A percentile compares a stretch with the other conserved stretches of the same genome.
Conservation (phyloP, 1,284 basidiomycete species). For the Lignosus rhinocerotis region DNA sequence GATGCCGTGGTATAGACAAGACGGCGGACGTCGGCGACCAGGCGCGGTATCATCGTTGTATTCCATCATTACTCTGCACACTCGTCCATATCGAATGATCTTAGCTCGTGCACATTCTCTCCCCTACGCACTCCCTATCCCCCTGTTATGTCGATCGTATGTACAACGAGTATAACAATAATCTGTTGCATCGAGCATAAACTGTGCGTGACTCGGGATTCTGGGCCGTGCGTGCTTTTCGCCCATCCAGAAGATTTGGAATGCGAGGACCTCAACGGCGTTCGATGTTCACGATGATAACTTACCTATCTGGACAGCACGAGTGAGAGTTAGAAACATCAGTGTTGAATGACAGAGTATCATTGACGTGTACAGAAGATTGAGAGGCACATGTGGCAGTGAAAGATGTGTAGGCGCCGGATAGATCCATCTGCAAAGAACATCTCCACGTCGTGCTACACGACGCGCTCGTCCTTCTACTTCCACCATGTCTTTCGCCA, state of each 20-base stretch:
- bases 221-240: too few species aligned
- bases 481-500: constrained; percentile 67
- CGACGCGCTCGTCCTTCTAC: constrained; percentile 16
- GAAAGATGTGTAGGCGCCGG: constrained; percentile 20
- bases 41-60: constrained; percentile 23
- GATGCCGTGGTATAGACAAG: constrained; percentile 8
- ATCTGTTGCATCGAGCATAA: too few species aligned
- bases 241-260: too few species aligned
- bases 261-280: too few species aligned
- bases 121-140: background rate
- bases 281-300: too few species aligned
- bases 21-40: constrained; percentile 12
- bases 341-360: background rate
- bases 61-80: constrained; percentile 13
- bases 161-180: constrained; percentile 1
- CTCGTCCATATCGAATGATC: background rate
- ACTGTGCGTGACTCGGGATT: too few species aligned
- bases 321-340: background rate
- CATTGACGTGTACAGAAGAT: background rate
- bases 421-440: constrained; percentile 2
- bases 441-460: constrained; percentile 20
- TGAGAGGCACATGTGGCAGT: constrained; percentile 19
- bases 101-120: background rate
- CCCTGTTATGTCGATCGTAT: constrained; percentile 1
- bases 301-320: too few species aligned